Conservation (phyloP, 202 grass and related monocot genomes). For the Hordeum pubiflorum region DNA sequence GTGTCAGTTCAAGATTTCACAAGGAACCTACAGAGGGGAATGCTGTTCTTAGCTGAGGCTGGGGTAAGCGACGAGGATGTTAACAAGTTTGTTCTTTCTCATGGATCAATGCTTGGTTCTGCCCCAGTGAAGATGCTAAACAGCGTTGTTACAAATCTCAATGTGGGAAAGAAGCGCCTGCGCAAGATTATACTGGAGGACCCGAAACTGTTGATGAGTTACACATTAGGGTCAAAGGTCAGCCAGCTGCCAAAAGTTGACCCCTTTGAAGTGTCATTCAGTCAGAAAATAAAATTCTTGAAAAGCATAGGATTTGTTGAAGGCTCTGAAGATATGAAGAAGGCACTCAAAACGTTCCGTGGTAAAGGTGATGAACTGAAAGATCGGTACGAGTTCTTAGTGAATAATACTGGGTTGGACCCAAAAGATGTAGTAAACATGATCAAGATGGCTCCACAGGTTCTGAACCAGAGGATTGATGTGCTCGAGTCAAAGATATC, state of each 20-base stretch:
- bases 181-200: slow-evolving; percentile 47
- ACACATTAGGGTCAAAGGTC: slow-evolving; percentile 38
- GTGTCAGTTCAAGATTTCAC: slow-evolving; percentile 27
- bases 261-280: slow-evolving; percentile 25
- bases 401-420: slow-evolving; percentile 47
- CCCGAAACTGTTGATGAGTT: slow-evolving; percentile 38
- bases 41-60: slow-evolving; percentile 35
- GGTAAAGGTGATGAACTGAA: slow-evolving; percentile 62
- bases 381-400: slow-evolving; percentile 47
- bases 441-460: slow-evolving; percentile 44
- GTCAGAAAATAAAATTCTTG: slow-evolving; percentile 44
- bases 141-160: slow-evolving; percentile 39
- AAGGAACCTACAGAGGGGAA: slow-evolving; percentile 30
- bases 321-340: slow-evolving; percentile 44
- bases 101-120: slow-evolving; percentile 43
- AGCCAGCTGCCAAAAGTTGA: slow-evolving; percentile 26
- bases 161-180: slow-evolving; percentile 37
- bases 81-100: slow-evolving; percentile 40
- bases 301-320: slow-evolving; percentile 47
- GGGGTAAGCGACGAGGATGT: slow-evolving; percentile 30
- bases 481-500: slow-evolving; percentile 51
- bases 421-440: slow-evolving; percentile 37
- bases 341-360: slow-evolving; percentile 47
- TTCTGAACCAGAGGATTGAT: slow-evolving; percentile 57
- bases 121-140: slow-evolving; percentile 36